Evolutionary conservation across 306 rosid genomes (phyloP).

Genomic region (Pyrus pyrifolia): DNA sequence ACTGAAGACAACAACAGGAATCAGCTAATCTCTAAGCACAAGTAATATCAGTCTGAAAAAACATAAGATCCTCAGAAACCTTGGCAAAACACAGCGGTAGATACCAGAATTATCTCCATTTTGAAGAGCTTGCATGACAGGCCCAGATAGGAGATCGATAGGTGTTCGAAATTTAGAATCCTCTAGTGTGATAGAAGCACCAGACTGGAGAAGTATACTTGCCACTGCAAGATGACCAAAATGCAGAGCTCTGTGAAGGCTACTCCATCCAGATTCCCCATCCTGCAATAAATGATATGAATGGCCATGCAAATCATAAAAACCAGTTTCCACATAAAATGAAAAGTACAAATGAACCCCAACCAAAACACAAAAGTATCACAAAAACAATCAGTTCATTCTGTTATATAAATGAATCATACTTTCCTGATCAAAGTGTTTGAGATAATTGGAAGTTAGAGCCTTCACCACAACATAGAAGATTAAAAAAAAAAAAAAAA

Average conservation of each 20-base stretch:
- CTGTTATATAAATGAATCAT: background rate
- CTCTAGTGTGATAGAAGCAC: constrained; percentile 72
- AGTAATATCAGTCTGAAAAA: constrained; percentile 7
- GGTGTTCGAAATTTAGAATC: constrained; percentile 81
- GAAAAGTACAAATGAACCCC: background rate
- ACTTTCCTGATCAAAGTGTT: background rate
- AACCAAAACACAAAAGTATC: background rate
- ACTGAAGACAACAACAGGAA: constrained; percentile 36
- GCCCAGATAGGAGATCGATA: constrained; percentile 85
- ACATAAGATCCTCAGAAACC: constrained; percentile 11
- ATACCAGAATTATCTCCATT: constrained; percentile 56
- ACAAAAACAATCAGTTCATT: background rate
- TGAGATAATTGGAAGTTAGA: background rate
- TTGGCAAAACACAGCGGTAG: constrained; percentile 18
- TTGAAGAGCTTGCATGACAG: constrained; percentile 55
- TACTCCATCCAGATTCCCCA: constrained; percentile 96
- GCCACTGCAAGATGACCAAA: constrained; percentile 95
- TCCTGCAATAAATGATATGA: constrained; percentile 44
- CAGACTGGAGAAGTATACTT: constrained; percentile 71
- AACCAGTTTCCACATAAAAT: background rate
- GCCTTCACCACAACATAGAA: background rate
- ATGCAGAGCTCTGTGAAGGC: constrained; percentile 96
- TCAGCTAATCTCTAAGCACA: constrained; percentile 12
- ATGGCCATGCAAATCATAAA: background rate
- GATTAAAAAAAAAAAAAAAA: background rate